Evolutionary conservation across 129 eudicot genomes (phyloP).

Genomic region (Centrapalus pauciflorus): DNA sequence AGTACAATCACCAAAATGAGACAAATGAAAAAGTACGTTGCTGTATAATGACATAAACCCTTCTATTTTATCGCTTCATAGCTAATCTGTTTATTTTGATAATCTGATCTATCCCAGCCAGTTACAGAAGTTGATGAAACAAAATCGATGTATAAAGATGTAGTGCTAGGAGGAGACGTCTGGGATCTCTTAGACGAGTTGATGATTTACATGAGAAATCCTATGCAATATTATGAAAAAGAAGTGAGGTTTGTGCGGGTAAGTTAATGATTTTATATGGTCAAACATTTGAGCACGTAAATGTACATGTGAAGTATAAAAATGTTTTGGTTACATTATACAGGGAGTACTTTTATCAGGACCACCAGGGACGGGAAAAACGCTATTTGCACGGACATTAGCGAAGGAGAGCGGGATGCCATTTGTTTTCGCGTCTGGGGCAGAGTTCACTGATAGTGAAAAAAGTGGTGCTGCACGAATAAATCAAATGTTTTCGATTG

Average conservation of each 20-base stretch:
- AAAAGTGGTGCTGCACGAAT: slow-evolving; percentile 88
- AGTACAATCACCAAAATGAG: too few species aligned
- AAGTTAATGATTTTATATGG: slow-evolving; percentile 14
- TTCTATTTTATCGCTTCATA: slow-evolving; percentile 10
- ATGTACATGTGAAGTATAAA: background rate
- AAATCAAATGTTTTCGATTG: slow-evolving; percentile 72
- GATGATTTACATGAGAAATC: slow-evolving; percentile 87
- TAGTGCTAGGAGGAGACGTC: slow-evolving; percentile 88
- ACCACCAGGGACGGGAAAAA: slow-evolving; percentile 98
- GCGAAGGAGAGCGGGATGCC: slow-evolving; percentile 95
- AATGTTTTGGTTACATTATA: slow-evolving; percentile 2
- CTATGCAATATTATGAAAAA: slow-evolving; percentile 81
- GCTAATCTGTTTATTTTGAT: slow-evolving; percentile 21
- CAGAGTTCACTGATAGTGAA: slow-evolving; percentile 95
- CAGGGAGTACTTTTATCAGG: slow-evolving; percentile 96
- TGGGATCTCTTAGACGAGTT: slow-evolving; percentile 98
- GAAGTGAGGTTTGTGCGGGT: slow-evolving; percentile 96
- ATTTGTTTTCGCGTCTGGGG: slow-evolving; percentile 94
- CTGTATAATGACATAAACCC: too few species aligned
- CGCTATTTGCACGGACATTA: slow-evolving; percentile 94
- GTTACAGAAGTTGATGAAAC: slow-evolving; percentile 68
- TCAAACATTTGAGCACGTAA: background rate
- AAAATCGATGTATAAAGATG: slow-evolving; percentile 80
- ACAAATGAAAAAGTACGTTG: too few species aligned
- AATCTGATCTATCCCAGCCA: slow-evolving; percentile 48